Evolutionary conservation across 306 rosid species (phyloP).

Genomic region (Cucurbita argyrosperma): DNA sequence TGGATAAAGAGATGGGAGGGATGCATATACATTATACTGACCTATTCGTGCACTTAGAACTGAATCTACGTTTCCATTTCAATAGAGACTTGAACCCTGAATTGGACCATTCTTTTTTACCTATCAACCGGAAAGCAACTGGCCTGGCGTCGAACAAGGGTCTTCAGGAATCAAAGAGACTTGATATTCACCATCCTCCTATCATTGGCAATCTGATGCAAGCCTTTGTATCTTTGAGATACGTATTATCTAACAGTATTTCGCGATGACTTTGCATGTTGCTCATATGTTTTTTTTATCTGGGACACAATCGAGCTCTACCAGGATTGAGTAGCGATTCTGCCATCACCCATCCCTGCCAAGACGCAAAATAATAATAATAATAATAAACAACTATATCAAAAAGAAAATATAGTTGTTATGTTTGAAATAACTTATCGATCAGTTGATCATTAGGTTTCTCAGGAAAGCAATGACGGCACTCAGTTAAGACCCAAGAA

Average conservation of each 20-base stretch:
- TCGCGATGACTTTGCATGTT: background rate
- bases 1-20: background rate
- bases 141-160: background rate
- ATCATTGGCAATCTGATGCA: background rate
- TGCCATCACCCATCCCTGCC: constrained; percentile 93
- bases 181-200: background rate
- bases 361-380: background rate
- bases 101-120: background rate
- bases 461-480: background rate
- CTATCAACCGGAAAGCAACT: background rate
- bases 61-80: background rate
- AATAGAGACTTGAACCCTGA: background rate
- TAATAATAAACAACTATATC: background rate
- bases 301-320: constrained; percentile 56
- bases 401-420: too few species aligned
- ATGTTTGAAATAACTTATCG: too few species aligned
- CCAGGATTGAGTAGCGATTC: constrained; percentile 93
- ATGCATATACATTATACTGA: background rate
- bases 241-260: background rate
- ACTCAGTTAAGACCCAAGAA: background rate
- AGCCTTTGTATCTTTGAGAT: background rate
- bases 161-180: background rate
- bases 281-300: constrained; percentile 8
- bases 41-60: background rate
- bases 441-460: background rate